Percentiles rank a stretch among this genome's conserved stretches.
phyloP scores from a whole-genome alignment of 2,329 filamentous ascomycete species.

The Colletotrichum lentis region DNA sequence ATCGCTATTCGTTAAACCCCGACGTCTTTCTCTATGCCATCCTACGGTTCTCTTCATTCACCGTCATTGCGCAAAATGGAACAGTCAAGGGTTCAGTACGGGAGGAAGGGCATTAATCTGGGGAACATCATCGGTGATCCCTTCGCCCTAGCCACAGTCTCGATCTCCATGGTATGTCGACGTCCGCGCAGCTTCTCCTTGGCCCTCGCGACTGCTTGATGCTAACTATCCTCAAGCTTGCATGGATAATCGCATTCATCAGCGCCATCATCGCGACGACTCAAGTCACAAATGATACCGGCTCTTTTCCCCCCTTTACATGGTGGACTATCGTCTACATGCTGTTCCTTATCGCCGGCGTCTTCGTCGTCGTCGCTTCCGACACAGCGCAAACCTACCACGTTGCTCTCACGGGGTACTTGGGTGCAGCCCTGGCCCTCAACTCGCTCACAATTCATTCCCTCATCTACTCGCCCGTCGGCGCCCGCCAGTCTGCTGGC shows the following conservation, averaged over 20 bases:
- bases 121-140: slow-evolving; percentile 96
- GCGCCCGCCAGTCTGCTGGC: slow-evolving; percentile 82
- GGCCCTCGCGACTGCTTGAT: slow-evolving; percentile 4
- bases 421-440: slow-evolving; percentile 83
- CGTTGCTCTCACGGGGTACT: slow-evolving; percentile 88
- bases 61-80: slow-evolving; percentile 85
- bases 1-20: slow-evolving; percentile 9
- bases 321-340: slow-evolving; percentile 94
- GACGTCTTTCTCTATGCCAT: slow-evolving; percentile 68
- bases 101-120: slow-evolving; percentile 71
- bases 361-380: slow-evolving; percentile 83
- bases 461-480: slow-evolving; percentile 78
- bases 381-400: slow-evolving; percentile 88
- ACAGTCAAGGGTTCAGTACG: slow-evolving; percentile 66
- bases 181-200: background rate
- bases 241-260: slow-evolving; percentile 94
- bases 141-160: slow-evolving; percentile 92
- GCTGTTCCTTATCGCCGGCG: slow-evolving; percentile 80
- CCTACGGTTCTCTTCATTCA: slow-evolving; percentile 76
- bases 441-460: slow-evolving; percentile 87
- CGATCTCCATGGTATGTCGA: slow-evolving; percentile 82
- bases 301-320: slow-evolving; percentile 80
- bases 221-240: slow-evolving; percentile 67
- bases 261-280: slow-evolving; percentile 78
- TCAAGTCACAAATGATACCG: slow-evolving; percentile 44